Evolutionary conservation across 208 protist genomes (phyloP).

Genomic region (Herpetomonas tarakana): DNA sequence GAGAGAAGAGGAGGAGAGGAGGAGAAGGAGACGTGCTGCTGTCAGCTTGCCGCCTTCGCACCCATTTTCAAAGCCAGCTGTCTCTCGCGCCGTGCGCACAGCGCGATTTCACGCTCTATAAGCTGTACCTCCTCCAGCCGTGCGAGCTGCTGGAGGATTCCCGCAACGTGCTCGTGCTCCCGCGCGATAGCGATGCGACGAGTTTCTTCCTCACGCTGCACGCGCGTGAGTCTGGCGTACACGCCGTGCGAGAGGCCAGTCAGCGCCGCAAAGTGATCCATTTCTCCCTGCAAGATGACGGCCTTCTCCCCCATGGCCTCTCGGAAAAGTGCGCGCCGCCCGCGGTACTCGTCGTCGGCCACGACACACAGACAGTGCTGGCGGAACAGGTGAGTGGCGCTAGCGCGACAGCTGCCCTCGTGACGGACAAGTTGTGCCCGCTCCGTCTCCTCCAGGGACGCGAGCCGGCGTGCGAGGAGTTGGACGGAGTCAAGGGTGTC

Average conservation of each 20-base stretch:
- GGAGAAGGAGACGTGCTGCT: not conserved
- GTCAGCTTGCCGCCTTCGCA: not conserved
- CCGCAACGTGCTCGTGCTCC: not conserved
- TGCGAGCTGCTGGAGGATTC: constrained; percentile 1
- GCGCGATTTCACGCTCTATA: constrained; percentile 18
- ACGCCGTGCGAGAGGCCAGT: constrained; percentile 5
- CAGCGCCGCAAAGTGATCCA: constrained; percentile 7
- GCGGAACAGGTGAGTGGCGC: not conserved
- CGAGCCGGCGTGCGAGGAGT: too few relatives aligned
- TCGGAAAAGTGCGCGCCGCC: constrained; percentile 25
- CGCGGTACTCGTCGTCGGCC: constrained; percentile 24
- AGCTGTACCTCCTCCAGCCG: constrained; percentile 8
- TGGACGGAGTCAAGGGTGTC: too few relatives aligned
- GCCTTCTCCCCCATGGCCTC: constrained; percentile 10
- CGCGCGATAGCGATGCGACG: constrained; percentile 9
- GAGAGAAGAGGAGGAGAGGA: too few relatives aligned
- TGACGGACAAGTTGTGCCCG: too few relatives aligned
- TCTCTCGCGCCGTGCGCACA: constrained; percentile 7
- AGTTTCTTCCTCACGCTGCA: constrained; percentile 15
- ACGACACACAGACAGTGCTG: too few relatives aligned
- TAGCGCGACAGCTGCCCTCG: not conserved
- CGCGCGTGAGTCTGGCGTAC: constrained; percentile 2
- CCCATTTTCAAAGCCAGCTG: not conserved
- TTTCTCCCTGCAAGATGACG: constrained; percentile 9
- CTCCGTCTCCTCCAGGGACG: too few relatives aligned